These are phyloP conservation scores for Wickerhamiella azyma DNA, from an alignment of 805 yeast species.

Conservation along the genomic window DNA sequence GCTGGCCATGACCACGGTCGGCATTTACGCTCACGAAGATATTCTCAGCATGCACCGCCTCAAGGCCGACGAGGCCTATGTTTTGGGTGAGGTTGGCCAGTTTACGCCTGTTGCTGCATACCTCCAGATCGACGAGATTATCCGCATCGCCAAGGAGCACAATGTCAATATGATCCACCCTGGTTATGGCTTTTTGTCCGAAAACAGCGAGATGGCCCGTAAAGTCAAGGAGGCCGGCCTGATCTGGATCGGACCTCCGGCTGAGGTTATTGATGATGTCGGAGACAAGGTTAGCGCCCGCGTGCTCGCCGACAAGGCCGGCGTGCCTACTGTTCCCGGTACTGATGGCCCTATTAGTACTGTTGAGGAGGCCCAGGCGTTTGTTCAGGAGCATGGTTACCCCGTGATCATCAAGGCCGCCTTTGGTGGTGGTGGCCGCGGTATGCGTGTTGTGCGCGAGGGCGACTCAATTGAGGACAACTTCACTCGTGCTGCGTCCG, in stretches of 20 bases:
- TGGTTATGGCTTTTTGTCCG: conserved; percentile 82
- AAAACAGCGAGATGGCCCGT: conserved; percentile 84
- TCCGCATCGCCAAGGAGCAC: conserved; percentile 66
- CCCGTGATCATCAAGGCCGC: conserved; percentile 99
- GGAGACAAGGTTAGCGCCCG: conserved; percentile 97
- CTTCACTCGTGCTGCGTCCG: conserved; percentile 83
- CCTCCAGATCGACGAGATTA: conserved; percentile 87
- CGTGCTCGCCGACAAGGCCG: conserved; percentile 61
- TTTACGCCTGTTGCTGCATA: conserved; percentile 93
- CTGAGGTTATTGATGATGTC: conserved; percentile 76
- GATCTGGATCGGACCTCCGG: conserved; percentile 92
- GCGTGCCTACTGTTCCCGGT: conserved; percentile 94
- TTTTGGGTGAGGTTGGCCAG: conserved; percentile 78
- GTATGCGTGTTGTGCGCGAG: conserved; percentile 97
- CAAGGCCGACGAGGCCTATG: conserved; percentile 89
- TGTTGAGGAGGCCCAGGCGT: conserved; percentile 61
- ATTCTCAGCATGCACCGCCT: conserved; percentile 86
- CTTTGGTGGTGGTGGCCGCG: conserved; percentile 99
- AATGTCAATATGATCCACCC: conserved; percentile 81
- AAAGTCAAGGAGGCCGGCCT: conserved; percentile 85
- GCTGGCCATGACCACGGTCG: conserved; percentile 91
- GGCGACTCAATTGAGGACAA: conserved; percentile 91
- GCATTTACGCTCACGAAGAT: conserved; percentile 93
- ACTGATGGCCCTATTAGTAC: conserved; percentile 90
- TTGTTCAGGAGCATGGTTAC: conserved; percentile 74